A percentile compares a stretch with the other conserved stretches of the same genome.
These are phyloP conservation scores for Phaeosphaeriaceae sp. DNA, from an alignment of 2,329 filamentous ascomycete species.

Conservation along the genomic window DNA sequence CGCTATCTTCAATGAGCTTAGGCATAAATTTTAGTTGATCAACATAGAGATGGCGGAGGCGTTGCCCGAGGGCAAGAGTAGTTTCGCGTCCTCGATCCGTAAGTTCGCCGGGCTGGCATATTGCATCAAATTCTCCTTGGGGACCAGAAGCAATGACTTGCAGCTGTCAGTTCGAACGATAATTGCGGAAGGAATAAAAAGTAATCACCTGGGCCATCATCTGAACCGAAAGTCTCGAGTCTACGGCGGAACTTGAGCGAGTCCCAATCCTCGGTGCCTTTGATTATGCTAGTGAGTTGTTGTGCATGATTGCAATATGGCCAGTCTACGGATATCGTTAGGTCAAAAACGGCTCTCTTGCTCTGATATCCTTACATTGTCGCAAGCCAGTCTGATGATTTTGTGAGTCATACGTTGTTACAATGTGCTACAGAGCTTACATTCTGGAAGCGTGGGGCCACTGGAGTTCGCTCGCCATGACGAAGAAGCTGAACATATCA, in stretches of 20 bases:
- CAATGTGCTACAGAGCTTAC: constrained; percentile 49
- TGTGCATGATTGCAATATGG: constrained; percentile 85
- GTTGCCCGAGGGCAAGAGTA: constrained; percentile 56
- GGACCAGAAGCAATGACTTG: constrained; percentile 69
- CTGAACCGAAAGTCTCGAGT: constrained; percentile 78
- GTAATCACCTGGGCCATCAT: constrained; percentile 59
- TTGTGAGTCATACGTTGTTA: constrained; percentile 7
- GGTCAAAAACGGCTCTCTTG: background rate
- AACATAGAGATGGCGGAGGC: constrained; percentile 57
- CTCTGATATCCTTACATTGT: constrained; percentile 33
- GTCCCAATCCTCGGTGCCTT: constrained; percentile 65
- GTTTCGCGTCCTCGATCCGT: constrained; percentile 59
- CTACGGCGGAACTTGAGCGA: constrained; percentile 70
- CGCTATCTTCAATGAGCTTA: constrained; percentile 47
- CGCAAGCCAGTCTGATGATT: constrained; percentile 36
- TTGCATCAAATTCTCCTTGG: constrained; percentile 72
- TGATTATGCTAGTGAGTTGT: constrained; percentile 69
- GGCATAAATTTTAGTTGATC: constrained; percentile 59
- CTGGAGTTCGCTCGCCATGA: constrained; percentile 75
- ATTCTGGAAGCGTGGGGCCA: constrained; percentile 87
- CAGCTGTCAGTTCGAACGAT: constrained; percentile 6
- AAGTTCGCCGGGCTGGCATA: constrained; percentile 65
- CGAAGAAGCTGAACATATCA: constrained; percentile 37
- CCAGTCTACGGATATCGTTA: constrained; percentile 64
- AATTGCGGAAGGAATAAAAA: no score